Evolutionary conservation across 192 early-diverging fungal genomes (phyloP), one percentile per base, ranked within the genome.

Genomic region (Entomortierella parvispora): DNA sequence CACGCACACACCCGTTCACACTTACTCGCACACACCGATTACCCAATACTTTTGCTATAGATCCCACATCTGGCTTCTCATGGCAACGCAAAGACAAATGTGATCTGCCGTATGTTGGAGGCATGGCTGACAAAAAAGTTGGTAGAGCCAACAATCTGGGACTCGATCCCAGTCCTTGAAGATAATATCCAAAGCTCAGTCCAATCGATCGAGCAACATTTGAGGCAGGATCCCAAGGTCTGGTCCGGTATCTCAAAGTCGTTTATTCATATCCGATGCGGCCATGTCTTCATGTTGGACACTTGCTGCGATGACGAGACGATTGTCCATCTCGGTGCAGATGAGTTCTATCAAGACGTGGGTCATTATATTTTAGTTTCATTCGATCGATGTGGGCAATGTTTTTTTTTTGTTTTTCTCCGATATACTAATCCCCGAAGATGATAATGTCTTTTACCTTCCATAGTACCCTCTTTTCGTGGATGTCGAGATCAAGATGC

Each of bases 401-500:
- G 23, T 55, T 33, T 1, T 26, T 29, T 49, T 49, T 20, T 56
- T 56, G 50, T 3, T 52, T 53, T 28, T 20, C 26, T 28, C 12
- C 17, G 2, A 25, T 51, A n/a, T n/a, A n/a, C n/a, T n/a, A n/a
- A n/a, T n/a, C n/a, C n/a, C n/a, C n/a, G n/a, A n/a, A n/a, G n/a
- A n/a, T n/a, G n/a, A n/a, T n/a, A n/a, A n/a, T n/a, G n/a, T 33
- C 11, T 62, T 15, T 23, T 15, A 50, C 56, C 8, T 50, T 58
- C 42, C 33, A 29, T 9, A 71, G 61, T 71, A 71, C 51, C 69
- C 69, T 2, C n/a, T 71, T 0, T 71, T 71, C 18, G 69, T 71
- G 54, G 69, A 71, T 42, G 69, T 71, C 22, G 61, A 63, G 20
- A 71, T 71, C 62, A 71, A 71, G 51, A 71, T 71, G 62, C 33